Percentiles rank a stretch among this genome's conserved stretches.
These are phyloP conservation scores for Calonectria crousiana DNA, from an alignment of 2,329 filamentous ascomycete species.

Conservation along the genomic window DNA sequence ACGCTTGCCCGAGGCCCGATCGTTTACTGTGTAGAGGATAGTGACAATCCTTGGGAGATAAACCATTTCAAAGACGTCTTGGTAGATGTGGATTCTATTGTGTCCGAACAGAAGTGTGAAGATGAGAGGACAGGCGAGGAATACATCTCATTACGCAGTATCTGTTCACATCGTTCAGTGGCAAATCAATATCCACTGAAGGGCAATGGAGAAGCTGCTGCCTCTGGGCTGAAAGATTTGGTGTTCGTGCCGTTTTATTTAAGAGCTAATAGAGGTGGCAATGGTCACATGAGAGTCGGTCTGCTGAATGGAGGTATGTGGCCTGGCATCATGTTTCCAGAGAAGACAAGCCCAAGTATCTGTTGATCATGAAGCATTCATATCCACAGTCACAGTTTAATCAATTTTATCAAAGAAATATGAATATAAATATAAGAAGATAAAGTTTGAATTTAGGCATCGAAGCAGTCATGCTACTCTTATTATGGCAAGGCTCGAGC, in stretches of 20 bases:
- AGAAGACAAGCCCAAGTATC: conserved; percentile 8
- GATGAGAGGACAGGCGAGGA: conserved; percentile 28
- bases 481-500: neutral
- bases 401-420: too few relatives aligned
- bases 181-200: neutral
- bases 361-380: neutral
- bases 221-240: conserved; percentile 2
- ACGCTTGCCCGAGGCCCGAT: conserved; percentile 68
- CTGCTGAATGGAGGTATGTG: conserved; percentile 21
- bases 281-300: conserved; percentile 35
- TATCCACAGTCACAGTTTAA: neutral
- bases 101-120: conserved; percentile 17
- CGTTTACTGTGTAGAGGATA: conserved; percentile 71
- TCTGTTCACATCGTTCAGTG: neutral
- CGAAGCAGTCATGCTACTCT: neutral
- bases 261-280: conserved; percentile 29
- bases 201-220: neutral
- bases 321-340: conserved; percentile 24
- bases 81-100: neutral
- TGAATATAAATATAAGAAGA: neutral
- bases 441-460: neutral
- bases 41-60: conserved; percentile 66
- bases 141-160: conserved; percentile 26
- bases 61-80: conserved; percentile 65
- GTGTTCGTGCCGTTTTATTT: conserved; percentile 33